Evolutionary conservation across 2,329 filamentous ascomycete genomes (phyloP).

Genomic region (Albophoma yamanashiensis): DNA sequence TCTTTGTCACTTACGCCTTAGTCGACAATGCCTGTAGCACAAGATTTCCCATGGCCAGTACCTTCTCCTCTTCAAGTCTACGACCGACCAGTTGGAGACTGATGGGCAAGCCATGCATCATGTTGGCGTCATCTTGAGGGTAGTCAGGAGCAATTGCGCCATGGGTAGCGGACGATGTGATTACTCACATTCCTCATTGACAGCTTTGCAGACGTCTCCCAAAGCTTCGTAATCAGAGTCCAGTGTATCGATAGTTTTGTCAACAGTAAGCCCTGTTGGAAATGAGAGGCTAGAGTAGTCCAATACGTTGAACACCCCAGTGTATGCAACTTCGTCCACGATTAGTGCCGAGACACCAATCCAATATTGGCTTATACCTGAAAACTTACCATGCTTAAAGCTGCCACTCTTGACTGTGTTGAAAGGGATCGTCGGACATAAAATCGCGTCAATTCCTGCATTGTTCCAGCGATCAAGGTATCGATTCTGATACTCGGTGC

Average conservation of each 20-base stretch:
- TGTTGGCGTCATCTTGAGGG: constrained; percentile 23
- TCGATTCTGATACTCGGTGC: constrained; percentile 32
- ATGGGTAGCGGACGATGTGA: neutral
- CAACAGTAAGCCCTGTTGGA: constrained; percentile 28
- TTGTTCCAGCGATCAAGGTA: constrained; percentile 35
- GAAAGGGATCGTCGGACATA: constrained; percentile 44
- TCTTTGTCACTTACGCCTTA: neutral
- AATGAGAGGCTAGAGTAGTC: constrained; percentile 39
- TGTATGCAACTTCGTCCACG: constrained; percentile 30
- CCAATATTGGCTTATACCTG: too few relatives aligned
- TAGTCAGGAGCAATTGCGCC: neutral
- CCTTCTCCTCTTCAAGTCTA: constrained; percentile 30
- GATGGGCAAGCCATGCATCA: constrained; percentile 30
- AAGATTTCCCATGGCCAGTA: constrained; percentile 19
- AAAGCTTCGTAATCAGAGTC: constrained; percentile 20
- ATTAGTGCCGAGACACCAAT: neutral
- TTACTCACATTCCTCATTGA: constrained; percentile 32
- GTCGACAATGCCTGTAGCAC: constrained; percentile 11
- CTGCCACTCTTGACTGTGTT: constrained; percentile 29
- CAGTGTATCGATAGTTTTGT: constrained; percentile 25
- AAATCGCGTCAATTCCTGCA: constrained; percentile 47
- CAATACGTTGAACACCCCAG: constrained; percentile 37
- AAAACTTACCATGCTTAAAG: constrained; percentile 29
- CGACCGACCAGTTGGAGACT: constrained; percentile 32
- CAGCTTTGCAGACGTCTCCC: constrained; percentile 22